phyloP scores from a whole-genome alignment of 208 protist species.

The Histomonas meleagridis region DNA sequence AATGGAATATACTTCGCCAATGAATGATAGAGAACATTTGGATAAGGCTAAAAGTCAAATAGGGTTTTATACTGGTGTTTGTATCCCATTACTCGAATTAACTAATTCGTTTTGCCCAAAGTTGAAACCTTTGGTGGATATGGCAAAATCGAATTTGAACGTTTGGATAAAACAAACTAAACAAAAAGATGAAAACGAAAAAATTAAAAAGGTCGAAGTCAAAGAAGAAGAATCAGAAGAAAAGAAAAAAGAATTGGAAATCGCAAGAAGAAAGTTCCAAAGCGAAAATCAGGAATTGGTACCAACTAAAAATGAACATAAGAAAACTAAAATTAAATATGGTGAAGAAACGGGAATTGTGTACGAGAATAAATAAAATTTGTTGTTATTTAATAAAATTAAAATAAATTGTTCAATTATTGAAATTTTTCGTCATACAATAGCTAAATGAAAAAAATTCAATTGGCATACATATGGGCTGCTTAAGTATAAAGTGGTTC shows the following conservation, averaged over 20 bases:
- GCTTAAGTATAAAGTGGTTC: no score
- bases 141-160: not conserved
- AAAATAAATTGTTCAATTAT: no score
- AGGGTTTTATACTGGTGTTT: not conserved
- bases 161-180: not conserved
- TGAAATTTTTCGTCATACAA: no score
- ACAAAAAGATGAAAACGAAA: not conserved
- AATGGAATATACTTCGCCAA: not conserved
- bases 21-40: constrained; percentile 4
- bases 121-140: not conserved
- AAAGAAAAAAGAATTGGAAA: not conserved
- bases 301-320: no score
- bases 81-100: not conserved
- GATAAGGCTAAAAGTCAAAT: not conserved
- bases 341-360: no score
- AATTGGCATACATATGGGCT: no score
- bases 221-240: not conserved
- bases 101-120: not conserved
- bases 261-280: no score
- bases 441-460: no score
- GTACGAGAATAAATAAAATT: no score
- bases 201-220: not conserved
- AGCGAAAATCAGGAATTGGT: no score
- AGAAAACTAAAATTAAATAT: no score
- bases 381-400: no score